These are phyloP conservation scores for Trichocomaceae sp. DNA, from an alignment of 2,329 filamentous ascomycete genomes.

Conservation along the genomic window DNA sequence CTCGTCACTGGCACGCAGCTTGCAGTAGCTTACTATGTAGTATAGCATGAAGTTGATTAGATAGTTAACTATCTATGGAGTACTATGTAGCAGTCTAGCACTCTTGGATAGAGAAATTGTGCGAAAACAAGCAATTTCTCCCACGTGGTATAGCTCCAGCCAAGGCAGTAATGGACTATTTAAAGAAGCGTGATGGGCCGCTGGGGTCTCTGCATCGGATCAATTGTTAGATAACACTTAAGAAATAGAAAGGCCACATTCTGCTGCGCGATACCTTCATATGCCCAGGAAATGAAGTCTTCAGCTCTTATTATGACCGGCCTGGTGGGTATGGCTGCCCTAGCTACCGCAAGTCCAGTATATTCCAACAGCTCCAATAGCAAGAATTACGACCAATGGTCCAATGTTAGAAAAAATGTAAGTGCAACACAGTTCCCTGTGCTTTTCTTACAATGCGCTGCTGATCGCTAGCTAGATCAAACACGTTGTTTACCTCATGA, in stretches of 20 bases:
- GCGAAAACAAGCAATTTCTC: background rate
- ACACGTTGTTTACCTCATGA: slow-evolving; percentile 32
- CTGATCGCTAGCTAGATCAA: slow-evolving; percentile 20
- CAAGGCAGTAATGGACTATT: background rate
- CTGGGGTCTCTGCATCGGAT: background rate
- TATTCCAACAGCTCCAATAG: background rate
- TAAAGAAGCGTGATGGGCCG: background rate
- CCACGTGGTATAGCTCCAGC: background rate
- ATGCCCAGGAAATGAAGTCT: background rate
- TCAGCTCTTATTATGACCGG: background rate
- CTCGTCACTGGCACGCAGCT: background rate
- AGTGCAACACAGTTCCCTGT: background rate
- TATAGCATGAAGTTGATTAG: background rate
- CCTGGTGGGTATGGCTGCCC: background rate
- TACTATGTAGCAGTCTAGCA: no score
- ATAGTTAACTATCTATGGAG: no score
- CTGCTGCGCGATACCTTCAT: background rate
- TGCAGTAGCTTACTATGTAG: background rate
- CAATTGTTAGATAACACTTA: background rate
- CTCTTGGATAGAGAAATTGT: background rate
- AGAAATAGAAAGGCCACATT: background rate
- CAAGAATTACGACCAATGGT: background rate
- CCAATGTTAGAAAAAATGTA: background rate
- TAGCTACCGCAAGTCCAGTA: background rate
- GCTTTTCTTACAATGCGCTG: no score